phyloP scores from a whole-genome alignment of 2,329 filamentous ascomycete species.

The Tricladium varicosporioides region DNA sequence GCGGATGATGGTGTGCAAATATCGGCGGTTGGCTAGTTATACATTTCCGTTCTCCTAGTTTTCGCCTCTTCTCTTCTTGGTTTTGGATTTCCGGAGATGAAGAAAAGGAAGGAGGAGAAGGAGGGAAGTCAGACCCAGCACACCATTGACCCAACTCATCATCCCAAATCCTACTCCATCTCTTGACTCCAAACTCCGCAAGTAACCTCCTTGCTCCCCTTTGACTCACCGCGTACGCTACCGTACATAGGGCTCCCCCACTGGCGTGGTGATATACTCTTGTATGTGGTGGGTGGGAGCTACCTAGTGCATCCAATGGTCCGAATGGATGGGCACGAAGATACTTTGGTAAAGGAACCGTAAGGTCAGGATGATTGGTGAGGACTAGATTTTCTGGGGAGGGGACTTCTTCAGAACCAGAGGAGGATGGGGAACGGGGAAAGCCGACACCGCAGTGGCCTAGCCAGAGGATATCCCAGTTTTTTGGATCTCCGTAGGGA shows the following conservation, averaged over 20 bases:
- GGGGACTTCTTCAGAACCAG: no score
- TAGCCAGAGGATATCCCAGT: conserved; percentile 22
- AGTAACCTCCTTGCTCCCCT: conserved; percentile 18
- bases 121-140: conserved; percentile 10
- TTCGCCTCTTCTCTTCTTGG: neutral
- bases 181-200: conserved; percentile 18
- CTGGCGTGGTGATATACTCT: conserved; percentile 17
- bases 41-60: conserved; percentile 13
- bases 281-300: conserved; percentile 15
- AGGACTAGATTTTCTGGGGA: conserved; percentile 11
- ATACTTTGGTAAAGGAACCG: conserved; percentile 16
- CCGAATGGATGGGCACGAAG: conserved; percentile 22
- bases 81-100: neutral
- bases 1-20: conserved; percentile 22
- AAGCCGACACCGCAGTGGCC: conserved; percentile 22
- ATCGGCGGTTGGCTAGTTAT: conserved; percentile 19
- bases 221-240: conserved; percentile 21
- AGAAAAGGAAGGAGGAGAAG: no score
- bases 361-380: conserved; percentile 11
- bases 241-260: conserved; percentile 20
- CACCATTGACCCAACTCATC: conserved; percentile 21
- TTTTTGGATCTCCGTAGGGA: conserved; percentile 17
- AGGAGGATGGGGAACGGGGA: conserved; percentile 2
- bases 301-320: conserved; percentile 15
- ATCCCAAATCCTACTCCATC: conserved; percentile 19